Conservation (phyloP, 2,329 filamentous ascomycete genomes). For the Apiospora arundinis region DNA sequence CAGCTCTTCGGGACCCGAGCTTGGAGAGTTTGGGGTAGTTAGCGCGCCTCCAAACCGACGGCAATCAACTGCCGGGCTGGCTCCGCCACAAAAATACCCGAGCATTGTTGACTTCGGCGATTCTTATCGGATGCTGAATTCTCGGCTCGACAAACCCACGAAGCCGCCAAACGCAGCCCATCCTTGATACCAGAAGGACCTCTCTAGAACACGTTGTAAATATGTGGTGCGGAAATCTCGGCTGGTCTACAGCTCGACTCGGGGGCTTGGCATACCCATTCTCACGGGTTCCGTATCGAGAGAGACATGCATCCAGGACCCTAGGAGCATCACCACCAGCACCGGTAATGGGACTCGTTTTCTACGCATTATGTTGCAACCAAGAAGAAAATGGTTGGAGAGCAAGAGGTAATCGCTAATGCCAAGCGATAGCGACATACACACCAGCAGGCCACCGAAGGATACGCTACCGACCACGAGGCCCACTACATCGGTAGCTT, state of each 20-base stretch:
- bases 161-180: background rate
- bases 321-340: no score
- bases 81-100: conserved; percentile 1
- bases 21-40: background rate
- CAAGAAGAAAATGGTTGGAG: background rate
- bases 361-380: no score
- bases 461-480: background rate
- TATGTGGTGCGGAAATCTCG: background rate
- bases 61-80: conserved; percentile 1
- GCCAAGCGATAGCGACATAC: background rate
- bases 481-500: conserved; percentile 1
- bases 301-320: background rate
- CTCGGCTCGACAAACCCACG: background rate
- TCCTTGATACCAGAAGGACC: background rate
- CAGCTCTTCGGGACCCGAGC: background rate
- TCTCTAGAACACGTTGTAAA: background rate
- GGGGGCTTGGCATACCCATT: background rate
- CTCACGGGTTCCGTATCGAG: background rate
- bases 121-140: background rate
- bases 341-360: background rate
- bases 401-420: background rate
- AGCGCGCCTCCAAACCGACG: background rate
- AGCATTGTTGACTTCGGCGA: background rate
- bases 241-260: background rate
- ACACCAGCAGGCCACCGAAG: background rate